Conservation (phyloP, 768 basidiomycete species). For the Daedaleopsis sinensis region DNA sequence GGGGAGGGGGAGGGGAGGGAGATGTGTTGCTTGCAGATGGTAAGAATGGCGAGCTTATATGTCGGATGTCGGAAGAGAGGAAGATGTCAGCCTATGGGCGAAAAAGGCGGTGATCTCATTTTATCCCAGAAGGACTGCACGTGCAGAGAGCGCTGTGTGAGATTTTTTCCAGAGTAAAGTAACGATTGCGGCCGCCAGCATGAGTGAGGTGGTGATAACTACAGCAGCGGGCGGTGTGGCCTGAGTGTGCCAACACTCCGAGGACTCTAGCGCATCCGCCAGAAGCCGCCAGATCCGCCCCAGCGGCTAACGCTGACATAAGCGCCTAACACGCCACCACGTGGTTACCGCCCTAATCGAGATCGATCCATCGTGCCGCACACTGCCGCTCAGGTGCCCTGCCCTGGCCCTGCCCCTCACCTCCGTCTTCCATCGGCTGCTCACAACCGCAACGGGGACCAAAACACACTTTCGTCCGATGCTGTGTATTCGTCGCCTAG, state of each 20-base stretch:
- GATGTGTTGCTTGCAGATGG: background rate
- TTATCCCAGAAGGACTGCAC: conserved; percentile 12
- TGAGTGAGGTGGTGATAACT: conserved; percentile 6
- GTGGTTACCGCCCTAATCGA: background rate
- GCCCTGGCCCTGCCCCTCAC: too few species aligned
- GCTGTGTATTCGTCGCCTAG: background rate
- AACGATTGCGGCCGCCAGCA: too few species aligned
- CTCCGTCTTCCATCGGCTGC: background rate
- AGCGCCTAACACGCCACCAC: background rate
- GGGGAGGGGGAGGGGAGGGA: background rate
- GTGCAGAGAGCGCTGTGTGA: conserved; percentile 10
- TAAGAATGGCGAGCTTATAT: conserved; percentile 6
- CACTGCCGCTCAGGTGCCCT: background rate
- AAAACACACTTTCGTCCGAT: background rate
- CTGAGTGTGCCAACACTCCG: too few species aligned
- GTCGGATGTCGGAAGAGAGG: conserved; percentile 6
- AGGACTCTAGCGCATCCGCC: too few species aligned
- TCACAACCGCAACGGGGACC: background rate
- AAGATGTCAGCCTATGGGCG: too few species aligned
- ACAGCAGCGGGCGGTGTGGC: background rate
- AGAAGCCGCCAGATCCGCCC: too few species aligned
- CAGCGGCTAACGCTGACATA: too few species aligned
- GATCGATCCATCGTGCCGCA: background rate
- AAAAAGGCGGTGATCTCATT: conserved; percentile 3
- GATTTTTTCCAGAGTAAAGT: conserved; percentile 1